A percentile compares a stretch with the other conserved stretches of the same genome.
phyloP scores from a whole-genome alignment of 108 stramenopile genomes.

The Skeletonema potamos region DNA sequence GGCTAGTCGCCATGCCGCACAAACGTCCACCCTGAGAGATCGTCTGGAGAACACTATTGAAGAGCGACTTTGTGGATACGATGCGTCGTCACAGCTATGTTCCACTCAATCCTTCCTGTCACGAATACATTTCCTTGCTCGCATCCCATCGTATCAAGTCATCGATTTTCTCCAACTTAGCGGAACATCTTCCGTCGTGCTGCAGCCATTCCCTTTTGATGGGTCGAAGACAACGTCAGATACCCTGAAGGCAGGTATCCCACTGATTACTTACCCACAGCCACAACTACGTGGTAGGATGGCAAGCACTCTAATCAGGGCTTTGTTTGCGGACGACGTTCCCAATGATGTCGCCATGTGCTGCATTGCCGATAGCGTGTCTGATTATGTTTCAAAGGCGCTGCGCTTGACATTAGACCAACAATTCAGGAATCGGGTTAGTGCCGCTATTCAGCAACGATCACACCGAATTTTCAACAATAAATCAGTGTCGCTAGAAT shows the following conservation, averaged over 20 bases:
- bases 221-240: constrained; percentile 71
- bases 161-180: constrained; percentile 36
- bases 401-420: constrained; percentile 28
- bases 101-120: neutral
- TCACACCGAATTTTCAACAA: constrained; percentile 27
- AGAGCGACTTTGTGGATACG: constrained; percentile 17
- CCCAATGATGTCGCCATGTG: constrained; percentile 23
- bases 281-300: constrained; percentile 62
- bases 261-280: constrained; percentile 63
- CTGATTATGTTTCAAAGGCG: constrained; percentile 48
- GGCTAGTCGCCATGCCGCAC: constrained; percentile 31
- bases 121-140: constrained; percentile 33
- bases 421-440: constrained; percentile 13
- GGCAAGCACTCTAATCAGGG: constrained; percentile 33
- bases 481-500: constrained; percentile 35
- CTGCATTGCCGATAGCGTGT: constrained; percentile 35
- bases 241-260: constrained; percentile 51
- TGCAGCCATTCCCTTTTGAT: constrained; percentile 83
- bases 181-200: constrained; percentile 40
- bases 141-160: constrained; percentile 30
- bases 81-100: neutral
- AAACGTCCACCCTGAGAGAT: constrained; percentile 32
- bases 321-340: constrained; percentile 18
- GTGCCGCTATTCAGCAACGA: constrained; percentile 11
- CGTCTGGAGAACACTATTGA: constrained; percentile 8